Conservation (phyloP, 148 eudicot genomes). For the Camellia japonica region DNA sequence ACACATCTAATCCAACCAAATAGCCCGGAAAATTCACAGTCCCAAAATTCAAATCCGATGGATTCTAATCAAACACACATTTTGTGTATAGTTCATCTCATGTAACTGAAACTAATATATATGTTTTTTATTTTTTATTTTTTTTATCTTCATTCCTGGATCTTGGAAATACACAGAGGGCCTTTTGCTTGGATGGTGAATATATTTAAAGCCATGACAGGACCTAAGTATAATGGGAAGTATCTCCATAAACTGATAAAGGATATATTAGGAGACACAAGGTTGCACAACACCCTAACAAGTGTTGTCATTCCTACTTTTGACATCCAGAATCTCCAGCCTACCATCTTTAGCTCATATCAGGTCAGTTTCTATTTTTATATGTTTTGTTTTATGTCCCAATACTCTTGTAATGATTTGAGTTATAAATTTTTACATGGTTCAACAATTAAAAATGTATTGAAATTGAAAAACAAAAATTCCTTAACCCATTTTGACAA, state of each 20-base stretch:
- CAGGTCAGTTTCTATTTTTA: slow-evolving; percentile 9
- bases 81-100: too few species aligned
- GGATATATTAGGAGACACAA: slow-evolving; percentile 35
- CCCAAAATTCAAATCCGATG: too few species aligned
- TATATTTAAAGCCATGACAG: slow-evolving; percentile 19
- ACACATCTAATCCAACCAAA: too few species aligned
- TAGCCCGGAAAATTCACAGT: too few species aligned
- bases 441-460: too few species aligned
- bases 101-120: not conserved
- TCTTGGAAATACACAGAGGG: slow-evolving; percentile 22
- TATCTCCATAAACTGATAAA: slow-evolving; percentile 43
- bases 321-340: slow-evolving; percentile 55
- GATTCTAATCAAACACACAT: too few species aligned
- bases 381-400: not conserved
- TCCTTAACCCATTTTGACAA: too few species aligned
- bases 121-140: not conserved
- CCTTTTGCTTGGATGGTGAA: slow-evolving; percentile 21
- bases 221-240: slow-evolving; percentile 66
- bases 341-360: slow-evolving; percentile 39
- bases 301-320: slow-evolving; percentile 61
- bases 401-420: too few species aligned
- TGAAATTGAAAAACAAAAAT: too few species aligned
- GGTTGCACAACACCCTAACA: slow-evolving; percentile 43
- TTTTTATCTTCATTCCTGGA: not conserved
- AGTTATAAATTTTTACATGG: too few species aligned